These are phyloP conservation scores for Phytopythium oedochilum DNA, from an alignment of 352 stramenopile species.

Conservation along the genomic window DNA sequence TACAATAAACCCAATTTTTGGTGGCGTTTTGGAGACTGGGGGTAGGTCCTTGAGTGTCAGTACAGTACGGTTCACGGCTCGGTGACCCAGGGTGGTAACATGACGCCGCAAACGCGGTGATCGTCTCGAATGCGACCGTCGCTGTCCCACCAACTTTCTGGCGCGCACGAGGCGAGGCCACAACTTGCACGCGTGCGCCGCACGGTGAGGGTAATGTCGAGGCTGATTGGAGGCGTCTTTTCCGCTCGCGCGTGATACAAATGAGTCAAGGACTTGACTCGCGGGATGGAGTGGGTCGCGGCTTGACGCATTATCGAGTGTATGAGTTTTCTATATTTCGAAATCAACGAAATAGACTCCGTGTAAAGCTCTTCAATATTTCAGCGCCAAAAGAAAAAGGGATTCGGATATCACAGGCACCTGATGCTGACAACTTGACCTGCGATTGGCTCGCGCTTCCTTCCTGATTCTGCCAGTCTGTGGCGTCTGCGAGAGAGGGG, in stretches of 20 bases:
- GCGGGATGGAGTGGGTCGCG: background rate
- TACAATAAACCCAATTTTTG: background rate
- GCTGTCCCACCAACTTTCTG: background rate
- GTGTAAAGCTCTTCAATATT: too few relatives aligned
- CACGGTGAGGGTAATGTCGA: too few relatives aligned
- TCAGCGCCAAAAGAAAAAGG: background rate
- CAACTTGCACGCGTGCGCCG: too few relatives aligned
- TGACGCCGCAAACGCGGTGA: background rate
- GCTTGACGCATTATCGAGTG: background rate
- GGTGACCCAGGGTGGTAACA: background rate
- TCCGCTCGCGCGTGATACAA: background rate
- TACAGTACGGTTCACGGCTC: background rate
- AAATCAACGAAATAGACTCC: too few relatives aligned
- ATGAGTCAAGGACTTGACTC: slow-evolving; percentile 2
- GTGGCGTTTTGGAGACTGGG: background rate
- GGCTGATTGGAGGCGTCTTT: background rate
- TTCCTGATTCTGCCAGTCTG: background rate
- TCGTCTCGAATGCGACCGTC: background rate
- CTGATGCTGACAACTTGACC: background rate
- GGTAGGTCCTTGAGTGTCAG: background rate
- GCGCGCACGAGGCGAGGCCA: background rate
- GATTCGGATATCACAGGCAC: background rate
- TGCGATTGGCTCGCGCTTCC: background rate
- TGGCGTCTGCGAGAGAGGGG: background rate
- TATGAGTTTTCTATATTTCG: background rate